Percentiles rank a stretch among this genome's conserved stretches.
These are phyloP conservation scores for Globisporangium recalcitrans DNA, from an alignment of 352 stramenopile genomes.

Conservation along the genomic window DNA sequence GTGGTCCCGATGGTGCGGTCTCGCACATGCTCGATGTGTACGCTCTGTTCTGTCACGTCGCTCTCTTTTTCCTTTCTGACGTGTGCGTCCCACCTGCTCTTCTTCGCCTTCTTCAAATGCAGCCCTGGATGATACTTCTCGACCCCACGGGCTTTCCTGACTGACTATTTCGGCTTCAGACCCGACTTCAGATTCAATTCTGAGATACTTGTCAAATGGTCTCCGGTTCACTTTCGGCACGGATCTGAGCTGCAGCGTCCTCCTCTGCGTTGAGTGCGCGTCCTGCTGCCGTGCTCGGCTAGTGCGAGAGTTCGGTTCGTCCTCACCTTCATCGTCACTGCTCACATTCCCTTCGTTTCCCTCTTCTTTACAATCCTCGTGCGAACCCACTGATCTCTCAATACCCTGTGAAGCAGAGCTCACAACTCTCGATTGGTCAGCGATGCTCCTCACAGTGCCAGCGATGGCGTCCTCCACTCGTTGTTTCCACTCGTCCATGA, in stretches of 20 bases:
- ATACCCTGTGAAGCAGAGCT: background rate
- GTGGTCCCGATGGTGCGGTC: no score
- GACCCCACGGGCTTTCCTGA: background rate
- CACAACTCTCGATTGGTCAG: conserved; percentile 12
- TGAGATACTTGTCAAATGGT: conserved; percentile 14
- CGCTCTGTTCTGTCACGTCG: background rate
- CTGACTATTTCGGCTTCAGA: background rate
- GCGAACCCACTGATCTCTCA: background rate
- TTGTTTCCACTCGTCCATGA: conserved; percentile 61
- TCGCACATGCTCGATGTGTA: background rate
- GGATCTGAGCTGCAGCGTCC: background rate
- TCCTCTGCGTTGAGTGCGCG: background rate
- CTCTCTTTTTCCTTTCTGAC: background rate
- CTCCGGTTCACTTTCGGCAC: conserved; percentile 5
- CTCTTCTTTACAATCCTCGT: background rate
- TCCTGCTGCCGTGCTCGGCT: background rate
- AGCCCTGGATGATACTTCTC: background rate
- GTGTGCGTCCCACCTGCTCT: background rate
- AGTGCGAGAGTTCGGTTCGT: background rate
- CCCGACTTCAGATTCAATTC: conserved; percentile 7
- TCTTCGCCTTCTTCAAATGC: background rate
- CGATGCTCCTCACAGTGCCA: conserved; percentile 19
- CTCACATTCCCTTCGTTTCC: background rate
- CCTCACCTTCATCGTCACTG: background rate
- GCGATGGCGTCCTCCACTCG: conserved; percentile 42